A percentile compares a stretch with the other conserved stretches of the same genome.
These are phyloP conservation scores for Fraxinus velutina DNA, from an alignment of 305 asterid species.

Conservation along the genomic window DNA sequence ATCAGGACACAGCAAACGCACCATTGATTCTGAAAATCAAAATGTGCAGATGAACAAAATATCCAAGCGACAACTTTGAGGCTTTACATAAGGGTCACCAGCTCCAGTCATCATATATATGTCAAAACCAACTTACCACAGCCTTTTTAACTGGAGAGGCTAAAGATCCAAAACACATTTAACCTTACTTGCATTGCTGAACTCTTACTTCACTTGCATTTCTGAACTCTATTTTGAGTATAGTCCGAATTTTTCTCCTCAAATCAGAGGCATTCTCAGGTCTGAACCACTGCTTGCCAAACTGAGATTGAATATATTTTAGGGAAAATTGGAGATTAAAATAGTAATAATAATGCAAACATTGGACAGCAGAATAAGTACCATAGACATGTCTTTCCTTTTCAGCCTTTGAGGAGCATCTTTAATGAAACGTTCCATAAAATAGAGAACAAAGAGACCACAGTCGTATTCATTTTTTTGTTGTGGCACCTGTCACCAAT, in stretches of 20 bases:
- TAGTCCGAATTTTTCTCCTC: conserved; percentile 44
- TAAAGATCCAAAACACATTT: conserved; percentile 20
- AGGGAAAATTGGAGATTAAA: neutral
- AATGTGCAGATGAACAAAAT: conserved; percentile 4
- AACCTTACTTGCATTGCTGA: conserved; percentile 33
- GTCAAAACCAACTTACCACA: conserved; percentile 25
- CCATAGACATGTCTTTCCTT: conserved; percentile 52
- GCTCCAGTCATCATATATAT: neutral
- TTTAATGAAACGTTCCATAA: conserved; percentile 71
- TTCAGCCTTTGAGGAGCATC: conserved; percentile 64
- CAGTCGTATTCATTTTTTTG: conserved; percentile 82
- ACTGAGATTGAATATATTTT: conserved; percentile 40
- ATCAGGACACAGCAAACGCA: conserved; percentile 4
- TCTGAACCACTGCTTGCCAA: conserved; percentile 76
- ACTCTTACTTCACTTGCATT: conserved; percentile 41
- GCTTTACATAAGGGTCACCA: neutral
- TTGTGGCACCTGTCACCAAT: conserved; percentile 69
- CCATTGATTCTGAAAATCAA: conserved; percentile 4
- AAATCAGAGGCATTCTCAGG: conserved; percentile 76
- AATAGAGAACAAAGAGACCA: conserved; percentile 84
- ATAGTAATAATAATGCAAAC: neutral
- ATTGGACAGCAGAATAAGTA: conserved; percentile 30
- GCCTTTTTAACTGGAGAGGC: neutral
- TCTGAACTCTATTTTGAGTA: conserved; percentile 53
- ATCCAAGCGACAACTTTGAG: neutral